Percentiles rank a stretch among this genome's conserved stretches.
Conservation (phyloP, 1,284 basidiomycete species). For the Irpex lacteus region DNA sequence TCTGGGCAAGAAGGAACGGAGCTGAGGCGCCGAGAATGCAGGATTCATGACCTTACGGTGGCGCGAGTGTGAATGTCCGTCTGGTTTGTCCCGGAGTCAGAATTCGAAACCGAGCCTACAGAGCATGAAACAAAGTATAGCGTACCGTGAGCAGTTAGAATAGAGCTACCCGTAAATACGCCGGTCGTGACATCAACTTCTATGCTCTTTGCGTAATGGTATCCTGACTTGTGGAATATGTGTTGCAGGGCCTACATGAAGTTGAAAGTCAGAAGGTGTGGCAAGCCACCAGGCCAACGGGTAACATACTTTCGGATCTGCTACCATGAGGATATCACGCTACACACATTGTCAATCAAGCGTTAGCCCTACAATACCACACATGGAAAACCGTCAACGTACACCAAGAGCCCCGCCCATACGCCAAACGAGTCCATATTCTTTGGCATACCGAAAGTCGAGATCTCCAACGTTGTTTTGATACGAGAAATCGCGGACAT, state of each 20-base stretch:
- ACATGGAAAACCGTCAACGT: not conserved
- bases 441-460: slow-evolving; percentile 27
- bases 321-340: slow-evolving; percentile 20
- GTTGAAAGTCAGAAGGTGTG: not conserved
- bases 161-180: slow-evolving; percentile 20
- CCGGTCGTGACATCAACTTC: not conserved
- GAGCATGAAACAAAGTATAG: not conserved
- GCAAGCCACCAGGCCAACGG: not conserved
- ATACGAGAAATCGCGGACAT: slow-evolving; percentile 13
- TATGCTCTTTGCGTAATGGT: slow-evolving; percentile 22
- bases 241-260: slow-evolving; percentile 22
- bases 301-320: slow-evolving; percentile 20
- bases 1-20: slow-evolving; percentile 21
- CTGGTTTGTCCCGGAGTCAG: not conserved
- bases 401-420: slow-evolving; percentile 10
- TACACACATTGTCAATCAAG: too few relatives aligned
- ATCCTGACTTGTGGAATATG: slow-evolving; percentile 27
- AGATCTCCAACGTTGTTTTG: slow-evolving; percentile 31
- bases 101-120: not conserved
- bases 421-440: slow-evolving; percentile 33
- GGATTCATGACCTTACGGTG: slow-evolving; percentile 30
- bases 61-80: slow-evolving; percentile 23
- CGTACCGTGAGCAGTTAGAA: slow-evolving; percentile 21
- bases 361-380: not conserved
- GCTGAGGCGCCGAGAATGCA: slow-evolving; percentile 22